A percentile compares a stretch with the other conserved stretches of the same genome.
Conservation (phyloP, 78 protist species). For the slime mould (Dictyostelium discoideum) region DNA sequence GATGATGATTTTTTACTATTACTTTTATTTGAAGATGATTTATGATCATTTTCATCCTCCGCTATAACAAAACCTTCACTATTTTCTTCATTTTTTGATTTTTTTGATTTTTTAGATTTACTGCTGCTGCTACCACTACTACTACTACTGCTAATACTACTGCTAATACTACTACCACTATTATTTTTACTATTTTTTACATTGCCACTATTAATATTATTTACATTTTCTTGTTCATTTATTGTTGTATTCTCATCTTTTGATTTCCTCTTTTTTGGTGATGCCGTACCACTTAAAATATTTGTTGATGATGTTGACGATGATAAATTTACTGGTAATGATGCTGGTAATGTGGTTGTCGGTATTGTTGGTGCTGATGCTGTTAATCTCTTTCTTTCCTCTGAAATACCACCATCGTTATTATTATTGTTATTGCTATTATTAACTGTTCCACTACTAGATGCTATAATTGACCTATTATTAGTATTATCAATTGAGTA, state of each 20-base stretch:
- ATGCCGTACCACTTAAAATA: not conserved
- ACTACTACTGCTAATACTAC: not conserved
- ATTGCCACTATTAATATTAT: not conserved
- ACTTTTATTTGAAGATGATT: not conserved
- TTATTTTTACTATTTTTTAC: not conserved
- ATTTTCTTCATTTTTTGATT: not conserved
- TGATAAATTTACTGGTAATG: not conserved
- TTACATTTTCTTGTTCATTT: conserved; percentile 17
- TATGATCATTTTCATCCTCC: not conserved
- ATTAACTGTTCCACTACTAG: not conserved
- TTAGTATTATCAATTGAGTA: not conserved
- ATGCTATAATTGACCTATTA: not conserved
- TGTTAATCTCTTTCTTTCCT: conserved; percentile 1
- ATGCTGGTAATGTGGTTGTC: conserved; percentile 9
- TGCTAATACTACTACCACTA: not conserved
- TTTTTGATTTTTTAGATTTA: not conserved
- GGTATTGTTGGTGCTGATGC: conserved; percentile 5
- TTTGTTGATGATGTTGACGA: not conserved
- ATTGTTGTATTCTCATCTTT: conserved; percentile 13
- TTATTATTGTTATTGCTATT: not conserved
- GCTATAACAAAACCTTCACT: conserved; percentile 3
- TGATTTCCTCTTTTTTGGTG: conserved; percentile 10
- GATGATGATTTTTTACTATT: not conserved
- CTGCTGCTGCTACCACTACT: not conserved
- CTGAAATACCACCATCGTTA: not conserved